Evolutionary conservation across 179 eudicot genomes (phyloP), one percentile per base, ranked within the genome.

Genomic region (Pouteria campechiana): DNA sequence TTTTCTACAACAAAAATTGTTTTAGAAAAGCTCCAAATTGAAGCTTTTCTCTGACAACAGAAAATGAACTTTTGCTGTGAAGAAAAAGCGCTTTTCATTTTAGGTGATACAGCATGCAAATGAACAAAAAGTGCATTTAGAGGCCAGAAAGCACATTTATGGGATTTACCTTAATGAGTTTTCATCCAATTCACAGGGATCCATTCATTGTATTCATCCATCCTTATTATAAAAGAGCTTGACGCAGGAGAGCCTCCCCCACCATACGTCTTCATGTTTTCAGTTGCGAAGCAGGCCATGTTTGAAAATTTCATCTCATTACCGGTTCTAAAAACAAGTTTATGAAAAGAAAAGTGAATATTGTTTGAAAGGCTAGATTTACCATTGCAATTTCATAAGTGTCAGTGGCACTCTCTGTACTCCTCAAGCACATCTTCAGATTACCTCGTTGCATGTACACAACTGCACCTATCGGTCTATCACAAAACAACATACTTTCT

Each of bases 141-240:
- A n/a, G n/a, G n/a, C n/a, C n/a, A n/a, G n/a, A n/a, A n/a, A n/a
- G n/a, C n/a, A n/a, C n/a, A n/a, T n/a, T n/a, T n/a, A 13, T 17
- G 17, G 11, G 21, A 8, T 27, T 34, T 52, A 57, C 59, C 59
- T 55, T 36, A 44, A 17, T 61, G 46, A 23, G 17, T 40, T 51
- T 25, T 37, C 22, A 68, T 41, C 39, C 49, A 34, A 32, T 57
- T 33, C 46, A 40, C 33, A 2, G 79, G 54, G 46, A 50, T 69
- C 97, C 97, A 88, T 41, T 71, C 74, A 58, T 81, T 80, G 33
- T 78, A 85, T 75, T 88, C 97, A 61, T 89, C 97, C 97, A 89
- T 89, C 58, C 86, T 74, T 60, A 89, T 73, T 41, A 89, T 81
- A 43, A 86, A 86, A 44, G 97, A 89, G 65, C 95, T 89, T 13